These are phyloP conservation scores for Pythium sp. DNA, from an alignment of 352 stramenopile genomes.

Conservation along the genomic window DNA sequence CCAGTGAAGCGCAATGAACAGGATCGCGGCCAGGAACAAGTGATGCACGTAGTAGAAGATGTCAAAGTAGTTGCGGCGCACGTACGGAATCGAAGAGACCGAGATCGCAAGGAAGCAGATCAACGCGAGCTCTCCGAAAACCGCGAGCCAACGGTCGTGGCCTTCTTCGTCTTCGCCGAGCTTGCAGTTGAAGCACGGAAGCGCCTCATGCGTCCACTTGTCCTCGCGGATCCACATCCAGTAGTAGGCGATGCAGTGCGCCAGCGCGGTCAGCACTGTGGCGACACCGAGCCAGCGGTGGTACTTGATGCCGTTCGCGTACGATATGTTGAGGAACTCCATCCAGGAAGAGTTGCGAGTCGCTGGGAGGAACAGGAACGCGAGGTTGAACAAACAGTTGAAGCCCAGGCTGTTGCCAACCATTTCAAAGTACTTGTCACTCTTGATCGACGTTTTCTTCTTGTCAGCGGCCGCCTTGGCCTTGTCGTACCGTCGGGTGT, in stretches of 20 bases:
- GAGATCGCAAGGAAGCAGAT: conserved; percentile 25
- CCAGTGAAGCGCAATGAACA: conserved; percentile 28
- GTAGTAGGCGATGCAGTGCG: conserved; percentile 25
- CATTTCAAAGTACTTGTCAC: conserved; percentile 16
- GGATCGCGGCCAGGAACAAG: conserved; percentile 21
- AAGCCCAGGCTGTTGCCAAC: conserved; percentile 22
- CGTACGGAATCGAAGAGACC: conserved; percentile 25
- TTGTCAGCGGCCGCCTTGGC: neutral
- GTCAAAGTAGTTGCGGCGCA: conserved; percentile 29
- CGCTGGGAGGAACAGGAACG: conserved; percentile 32
- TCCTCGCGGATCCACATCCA: conserved; percentile 19
- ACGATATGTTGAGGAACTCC: conserved; percentile 40
- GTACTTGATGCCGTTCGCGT: conserved; percentile 37
- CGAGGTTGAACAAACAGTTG: conserved; percentile 34
- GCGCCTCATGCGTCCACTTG: conserved; percentile 18
- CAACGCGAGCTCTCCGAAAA: conserved; percentile 24
- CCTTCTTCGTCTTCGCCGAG: conserved; percentile 9
- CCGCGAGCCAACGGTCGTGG: conserved; percentile 21
- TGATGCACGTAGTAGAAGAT: conserved; percentile 31
- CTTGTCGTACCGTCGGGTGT: conserved; percentile 9
- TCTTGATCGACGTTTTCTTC: conserved; percentile 4
- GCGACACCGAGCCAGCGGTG: conserved; percentile 33
- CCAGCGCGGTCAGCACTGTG: conserved; percentile 22
- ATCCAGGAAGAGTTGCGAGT: conserved; percentile 36
- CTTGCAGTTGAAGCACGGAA: conserved; percentile 35